These are phyloP conservation scores for Alternaria sp. DNA, from an alignment of 2,329 filamentous ascomycete species.

Conservation along the genomic window DNA sequence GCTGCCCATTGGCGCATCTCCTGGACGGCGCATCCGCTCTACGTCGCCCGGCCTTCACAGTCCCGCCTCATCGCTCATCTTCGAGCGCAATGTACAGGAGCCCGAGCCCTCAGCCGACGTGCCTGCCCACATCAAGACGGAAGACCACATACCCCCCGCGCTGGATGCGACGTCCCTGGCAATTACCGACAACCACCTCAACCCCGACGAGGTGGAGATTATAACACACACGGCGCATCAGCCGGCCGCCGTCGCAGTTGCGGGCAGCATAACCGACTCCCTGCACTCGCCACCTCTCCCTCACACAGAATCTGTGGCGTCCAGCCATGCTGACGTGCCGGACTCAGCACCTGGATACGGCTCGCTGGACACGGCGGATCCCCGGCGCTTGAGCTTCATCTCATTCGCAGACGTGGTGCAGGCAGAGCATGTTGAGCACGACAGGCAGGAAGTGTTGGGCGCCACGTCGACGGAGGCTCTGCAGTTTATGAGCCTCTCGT, in stretches of 20 bases:
- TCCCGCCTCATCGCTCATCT: conserved; percentile 78
- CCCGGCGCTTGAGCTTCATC: conserved; percentile 89
- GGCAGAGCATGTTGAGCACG: conserved; percentile 73
- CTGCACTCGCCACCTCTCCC: conserved; percentile 42
- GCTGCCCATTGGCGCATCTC: conserved; percentile 59
- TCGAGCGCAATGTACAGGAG: conserved; percentile 94
- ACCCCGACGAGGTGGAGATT: conserved; percentile 91
- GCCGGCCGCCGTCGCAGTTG: conserved; percentile 72
- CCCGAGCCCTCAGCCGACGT: conserved; percentile 80
- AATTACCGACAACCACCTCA: conserved; percentile 84
- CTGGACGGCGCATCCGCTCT: conserved; percentile 67
- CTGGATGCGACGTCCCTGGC: conserved; percentile 90
- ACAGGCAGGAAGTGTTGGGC: conserved; percentile 50
- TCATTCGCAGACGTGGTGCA: conserved; percentile 97
- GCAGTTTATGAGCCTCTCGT: conserved; percentile 71
- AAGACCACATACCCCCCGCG: conserved; percentile 91
- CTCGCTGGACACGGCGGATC: conserved; percentile 76
- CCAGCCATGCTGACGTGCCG: conserved; percentile 32
- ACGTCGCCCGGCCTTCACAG: conserved; percentile 80
- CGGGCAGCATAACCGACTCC: conserved; percentile 42
- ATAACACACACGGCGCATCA: conserved; percentile 86
- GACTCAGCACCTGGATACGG: conserved; percentile 72
- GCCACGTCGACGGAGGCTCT: conserved; percentile 63
- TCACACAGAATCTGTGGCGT: conserved; percentile 36
- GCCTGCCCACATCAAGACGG: conserved; percentile 89